Percentiles rank a stretch among this genome's conserved stretches.
Evolutionary conservation across 441 rosid species (phyloP).

Genomic region (Syzygium malaccense): DNA sequence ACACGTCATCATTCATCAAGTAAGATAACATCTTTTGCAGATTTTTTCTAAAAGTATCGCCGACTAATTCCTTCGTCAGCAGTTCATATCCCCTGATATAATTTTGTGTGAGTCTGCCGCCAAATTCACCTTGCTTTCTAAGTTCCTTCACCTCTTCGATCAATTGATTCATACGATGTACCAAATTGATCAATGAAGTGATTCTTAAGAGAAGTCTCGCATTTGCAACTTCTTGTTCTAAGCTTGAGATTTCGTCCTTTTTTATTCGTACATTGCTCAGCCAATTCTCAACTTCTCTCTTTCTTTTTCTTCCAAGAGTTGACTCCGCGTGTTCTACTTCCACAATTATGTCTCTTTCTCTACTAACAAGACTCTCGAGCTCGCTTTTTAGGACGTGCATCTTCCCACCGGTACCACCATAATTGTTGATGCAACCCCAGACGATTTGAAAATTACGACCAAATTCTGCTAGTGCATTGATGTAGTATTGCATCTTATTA

Average conservation of each 20-base stretch:
- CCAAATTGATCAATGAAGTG: background rate
- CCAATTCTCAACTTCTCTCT: background rate
- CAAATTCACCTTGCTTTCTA: background rate
- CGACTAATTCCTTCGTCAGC: background rate
- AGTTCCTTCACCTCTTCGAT: background rate
- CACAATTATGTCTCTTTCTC: fast-evolving
- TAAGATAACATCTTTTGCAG: background rate
- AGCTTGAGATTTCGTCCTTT: background rate
- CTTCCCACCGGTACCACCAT: background rate
- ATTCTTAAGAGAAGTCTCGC: background rate
- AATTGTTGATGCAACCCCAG: background rate
- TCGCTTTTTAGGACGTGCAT: background rate
- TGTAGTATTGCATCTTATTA: background rate
- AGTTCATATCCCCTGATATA: background rate
- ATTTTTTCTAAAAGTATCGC: background rate
- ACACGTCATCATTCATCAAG: background rate
- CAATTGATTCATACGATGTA: background rate
- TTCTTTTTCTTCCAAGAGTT: background rate
- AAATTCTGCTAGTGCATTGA: background rate
- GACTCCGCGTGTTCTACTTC: background rate
- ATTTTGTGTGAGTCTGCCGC: background rate
- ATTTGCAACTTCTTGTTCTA: background rate
- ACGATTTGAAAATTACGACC: background rate
- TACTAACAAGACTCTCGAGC: background rate
- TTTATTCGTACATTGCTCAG: background rate